Conservation (phyloP, 805 yeast species). For the Yamadazyma endophytica region DNA sequence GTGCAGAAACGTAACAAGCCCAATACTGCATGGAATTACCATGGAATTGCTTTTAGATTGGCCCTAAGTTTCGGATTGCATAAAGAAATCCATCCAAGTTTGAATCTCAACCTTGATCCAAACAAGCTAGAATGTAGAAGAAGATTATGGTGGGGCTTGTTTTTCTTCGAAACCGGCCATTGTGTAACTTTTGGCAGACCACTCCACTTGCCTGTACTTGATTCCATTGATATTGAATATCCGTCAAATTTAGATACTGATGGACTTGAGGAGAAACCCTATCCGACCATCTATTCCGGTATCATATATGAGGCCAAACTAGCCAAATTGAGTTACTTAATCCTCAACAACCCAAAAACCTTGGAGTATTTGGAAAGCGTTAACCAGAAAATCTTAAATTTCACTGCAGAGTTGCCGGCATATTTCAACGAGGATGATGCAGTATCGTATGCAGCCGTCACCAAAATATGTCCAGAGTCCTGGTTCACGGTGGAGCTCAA, state of each 20-base stretch:
- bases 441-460: conserved; percentile 42
- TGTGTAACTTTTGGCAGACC: conserved; percentile 67
- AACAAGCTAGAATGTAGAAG: conserved; percentile 46
- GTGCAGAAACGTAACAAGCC: conserved; percentile 63
- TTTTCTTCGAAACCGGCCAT: conserved; percentile 60
- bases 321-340: conserved; percentile 3
- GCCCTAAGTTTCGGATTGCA: conserved; percentile 63
- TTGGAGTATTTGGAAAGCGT: conserved; percentile 1
- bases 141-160: conserved; percentile 66
- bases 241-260: conserved; percentile 51
- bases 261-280: conserved; percentile 21
- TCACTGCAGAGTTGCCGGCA: conserved; percentile 17
- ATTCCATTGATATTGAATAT: conserved; percentile 44
- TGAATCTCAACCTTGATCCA: conserved; percentile 11
- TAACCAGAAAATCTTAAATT: conserved; percentile 1
- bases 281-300: conserved; percentile 9
- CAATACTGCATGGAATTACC: conserved; percentile 64
- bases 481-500: conserved; percentile 15
- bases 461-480: conserved; percentile 40
- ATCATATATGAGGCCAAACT: conserved; percentile 5
- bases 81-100: conserved; percentile 48
- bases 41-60: conserved; percentile 63
- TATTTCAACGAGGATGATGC: conserved; percentile 40
- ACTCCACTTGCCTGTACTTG: conserved; percentile 44
- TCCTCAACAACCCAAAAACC: conserved; percentile 1